Conservation (phyloP, 2,329 filamentous ascomycete species). For the Fusarium guadeloupense region DNA sequence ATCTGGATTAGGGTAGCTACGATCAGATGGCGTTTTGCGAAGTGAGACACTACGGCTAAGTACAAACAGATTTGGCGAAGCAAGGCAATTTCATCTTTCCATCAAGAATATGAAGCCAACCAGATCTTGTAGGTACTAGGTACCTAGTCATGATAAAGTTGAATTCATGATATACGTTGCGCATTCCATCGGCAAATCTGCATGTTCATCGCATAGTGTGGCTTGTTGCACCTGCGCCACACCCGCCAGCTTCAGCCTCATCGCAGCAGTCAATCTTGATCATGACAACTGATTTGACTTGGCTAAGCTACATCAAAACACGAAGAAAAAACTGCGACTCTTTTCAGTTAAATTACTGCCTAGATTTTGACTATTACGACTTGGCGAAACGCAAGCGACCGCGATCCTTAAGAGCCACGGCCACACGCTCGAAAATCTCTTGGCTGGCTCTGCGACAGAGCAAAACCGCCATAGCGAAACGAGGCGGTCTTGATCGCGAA, state of each 20-base stretch:
- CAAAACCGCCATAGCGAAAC: not conserved
- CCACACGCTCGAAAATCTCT: not conserved
- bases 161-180: too few species aligned
- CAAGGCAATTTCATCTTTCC: too few species aligned
- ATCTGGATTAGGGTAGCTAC: too few species aligned
- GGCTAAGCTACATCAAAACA: not conserved
- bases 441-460: not conserved
- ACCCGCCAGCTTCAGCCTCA: conserved; percentile 20
- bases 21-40: too few species aligned
- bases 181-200: not conserved
- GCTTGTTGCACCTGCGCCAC: conserved; percentile 16
- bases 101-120: too few species aligned
- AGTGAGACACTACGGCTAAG: too few species aligned
- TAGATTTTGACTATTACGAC: not conserved
- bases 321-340: not conserved
- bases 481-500: not conserved
- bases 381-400: not conserved
- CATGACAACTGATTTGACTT: conserved; percentile 19
- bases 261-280: conserved; percentile 18
- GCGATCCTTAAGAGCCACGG: not conserved
- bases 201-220: too few species aligned
- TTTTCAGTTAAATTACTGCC: too few species aligned
- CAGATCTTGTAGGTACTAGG: too few species aligned
- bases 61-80: too few species aligned
- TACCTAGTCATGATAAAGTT: too few species aligned